A percentile compares a stretch with the other conserved stretches of the same genome.
phyloP scores from a whole-genome alignment of 805 yeast species.

The Zygotorulaspora florentina region DNA sequence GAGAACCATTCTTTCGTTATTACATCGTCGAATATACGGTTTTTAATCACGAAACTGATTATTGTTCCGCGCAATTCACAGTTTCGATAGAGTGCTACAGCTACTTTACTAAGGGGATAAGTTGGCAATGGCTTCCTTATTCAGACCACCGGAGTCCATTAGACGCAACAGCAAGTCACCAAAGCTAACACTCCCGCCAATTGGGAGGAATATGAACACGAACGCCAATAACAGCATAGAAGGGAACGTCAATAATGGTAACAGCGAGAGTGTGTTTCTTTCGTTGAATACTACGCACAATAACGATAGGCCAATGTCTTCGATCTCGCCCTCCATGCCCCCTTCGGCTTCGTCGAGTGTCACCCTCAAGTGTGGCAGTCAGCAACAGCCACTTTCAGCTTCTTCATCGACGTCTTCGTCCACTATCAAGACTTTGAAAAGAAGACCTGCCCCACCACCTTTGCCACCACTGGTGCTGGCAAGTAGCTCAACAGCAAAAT shows the following conservation, averaged over 20 bases:
- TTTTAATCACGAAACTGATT: background rate
- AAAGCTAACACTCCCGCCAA: slow-evolving; percentile 40
- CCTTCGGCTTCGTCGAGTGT: slow-evolving; percentile 19
- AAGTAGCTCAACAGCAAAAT: background rate
- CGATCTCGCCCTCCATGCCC: slow-evolving; percentile 17
- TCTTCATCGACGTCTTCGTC: slow-evolving; percentile 34
- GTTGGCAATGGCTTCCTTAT: slow-evolving; percentile 30
- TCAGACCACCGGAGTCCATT: slow-evolving; percentile 42
- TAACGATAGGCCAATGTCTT: slow-evolving; percentile 3
- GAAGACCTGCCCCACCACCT: slow-evolving; percentile 33
- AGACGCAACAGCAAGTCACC: slow-evolving; percentile 41
- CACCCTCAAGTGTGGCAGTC: slow-evolving; percentile 14
- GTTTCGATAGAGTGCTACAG: background rate
- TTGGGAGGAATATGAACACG: slow-evolving; percentile 22
- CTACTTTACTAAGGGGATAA: background rate
- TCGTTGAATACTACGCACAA: background rate
- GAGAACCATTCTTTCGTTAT: too few relatives aligned
- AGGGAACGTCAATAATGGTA: too few relatives aligned
- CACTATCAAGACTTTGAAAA: slow-evolving; percentile 24
- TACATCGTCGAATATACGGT: background rate
- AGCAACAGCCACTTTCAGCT: slow-evolving; percentile 14
- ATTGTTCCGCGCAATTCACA: background rate
- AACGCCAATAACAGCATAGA: slow-evolving; percentile 4
- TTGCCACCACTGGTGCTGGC: slow-evolving; percentile 18
- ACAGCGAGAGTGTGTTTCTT: background rate